Percentiles rank a stretch among this genome's conserved stretches.
These are phyloP conservation scores for Fusarium brachygibbosum DNA, from an alignment of 2,329 filamentous ascomycete species.

Conservation along the genomic window DNA sequence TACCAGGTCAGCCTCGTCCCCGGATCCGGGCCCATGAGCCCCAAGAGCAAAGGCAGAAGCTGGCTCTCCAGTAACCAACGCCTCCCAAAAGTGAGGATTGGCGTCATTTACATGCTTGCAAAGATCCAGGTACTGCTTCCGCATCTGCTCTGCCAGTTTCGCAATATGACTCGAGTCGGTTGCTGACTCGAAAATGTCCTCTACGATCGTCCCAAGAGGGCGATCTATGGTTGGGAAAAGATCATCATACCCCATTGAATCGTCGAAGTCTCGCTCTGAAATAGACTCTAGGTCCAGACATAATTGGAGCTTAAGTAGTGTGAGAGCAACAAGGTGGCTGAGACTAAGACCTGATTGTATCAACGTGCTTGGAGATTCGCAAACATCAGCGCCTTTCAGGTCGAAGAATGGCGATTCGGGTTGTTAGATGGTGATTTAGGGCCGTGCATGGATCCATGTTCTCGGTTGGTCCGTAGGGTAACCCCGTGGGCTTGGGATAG, in stretches of 20 bases:
- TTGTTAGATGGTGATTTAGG: neutral
- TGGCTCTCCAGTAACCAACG: neutral
- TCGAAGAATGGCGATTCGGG: neutral
- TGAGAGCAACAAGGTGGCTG: neutral
- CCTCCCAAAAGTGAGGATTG: neutral
- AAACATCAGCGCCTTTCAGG: neutral
- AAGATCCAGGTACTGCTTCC: neutral
- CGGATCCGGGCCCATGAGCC: neutral
- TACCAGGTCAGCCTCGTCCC: neutral
- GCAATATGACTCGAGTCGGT: fast-evolving
- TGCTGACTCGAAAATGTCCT: neutral
- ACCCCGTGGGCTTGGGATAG: no score
- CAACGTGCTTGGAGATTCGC: fast-evolving
- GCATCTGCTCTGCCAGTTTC: no score
- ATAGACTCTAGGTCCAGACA: neutral
- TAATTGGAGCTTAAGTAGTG: neutral
- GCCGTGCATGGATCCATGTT: neutral
- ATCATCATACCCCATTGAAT: neutral
- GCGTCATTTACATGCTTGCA: neutral
- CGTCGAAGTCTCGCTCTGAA: neutral
- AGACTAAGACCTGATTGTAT: neutral
- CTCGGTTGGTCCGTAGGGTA: no score
- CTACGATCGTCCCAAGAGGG: neutral
- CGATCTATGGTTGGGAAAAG: no score
- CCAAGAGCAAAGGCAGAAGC: neutral